phyloP scores from a whole-genome alignment of 2,329 filamentous ascomycete genomes.

The Penicillium griseofulvum region DNA sequence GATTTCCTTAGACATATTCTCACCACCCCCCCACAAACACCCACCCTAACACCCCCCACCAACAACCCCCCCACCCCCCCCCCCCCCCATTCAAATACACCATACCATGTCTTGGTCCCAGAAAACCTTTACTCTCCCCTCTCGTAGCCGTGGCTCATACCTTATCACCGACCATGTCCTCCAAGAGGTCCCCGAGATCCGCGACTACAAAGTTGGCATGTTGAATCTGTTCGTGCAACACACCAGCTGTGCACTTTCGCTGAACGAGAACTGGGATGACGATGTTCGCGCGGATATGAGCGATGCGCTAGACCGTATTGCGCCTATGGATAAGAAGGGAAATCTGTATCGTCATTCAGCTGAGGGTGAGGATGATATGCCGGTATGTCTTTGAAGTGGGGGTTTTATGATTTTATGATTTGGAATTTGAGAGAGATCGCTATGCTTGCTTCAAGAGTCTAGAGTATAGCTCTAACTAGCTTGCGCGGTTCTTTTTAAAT shows the following conservation, averaged over 20 bases:
- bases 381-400: constrained; percentile 51
- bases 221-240: constrained; percentile 93
- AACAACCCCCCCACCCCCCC: no score
- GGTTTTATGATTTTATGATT: neutral
- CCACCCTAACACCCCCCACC: no score
- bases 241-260: constrained; percentile 81
- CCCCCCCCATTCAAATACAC: constrained; percentile 1
- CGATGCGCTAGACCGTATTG: constrained; percentile 87
- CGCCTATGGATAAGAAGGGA: constrained; percentile 73
- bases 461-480: neutral
- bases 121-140: constrained; percentile 76
- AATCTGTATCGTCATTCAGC: constrained; percentile 80
- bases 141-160: constrained; percentile 78
- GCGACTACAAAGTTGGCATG: constrained; percentile 77
- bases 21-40: no score
- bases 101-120: constrained; percentile 68
- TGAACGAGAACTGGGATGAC: constrained; percentile 88
- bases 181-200: constrained; percentile 72
- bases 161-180: constrained; percentile 78
- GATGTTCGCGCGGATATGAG: constrained; percentile 94
- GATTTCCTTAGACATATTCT: no score
- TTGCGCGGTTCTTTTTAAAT: neutral
- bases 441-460: neutral
- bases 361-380: constrained; percentile 92
- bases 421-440: neutral